Evolutionary conservation across 352 stramenopile species (phyloP).

Genomic region (Phytopythium chamaehyphon): DNA sequence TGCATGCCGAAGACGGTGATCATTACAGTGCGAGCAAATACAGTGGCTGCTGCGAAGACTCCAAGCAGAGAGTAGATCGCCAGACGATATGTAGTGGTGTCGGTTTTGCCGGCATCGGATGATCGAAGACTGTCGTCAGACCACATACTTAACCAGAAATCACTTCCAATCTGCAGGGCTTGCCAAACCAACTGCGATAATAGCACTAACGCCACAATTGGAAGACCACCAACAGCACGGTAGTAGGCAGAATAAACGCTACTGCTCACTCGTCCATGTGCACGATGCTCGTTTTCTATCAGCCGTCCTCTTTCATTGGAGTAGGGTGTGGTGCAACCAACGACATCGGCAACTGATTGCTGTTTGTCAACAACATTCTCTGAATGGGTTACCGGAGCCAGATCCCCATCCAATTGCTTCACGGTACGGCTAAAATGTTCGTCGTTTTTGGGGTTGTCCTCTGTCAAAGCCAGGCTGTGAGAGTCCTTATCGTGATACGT

Average conservation of each 20-base stretch:
- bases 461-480: neutral
- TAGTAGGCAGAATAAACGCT: slow-evolving; percentile 42
- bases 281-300: slow-evolving; percentile 25
- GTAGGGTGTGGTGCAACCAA: slow-evolving; percentile 1
- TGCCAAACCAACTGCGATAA: slow-evolving; percentile 72
- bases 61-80: slow-evolving; percentile 37
- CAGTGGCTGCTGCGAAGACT: slow-evolving; percentile 31
- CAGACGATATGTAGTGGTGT: slow-evolving; percentile 32
- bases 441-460: neutral
- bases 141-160: slow-evolving; percentile 89
- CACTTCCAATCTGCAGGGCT: slow-evolving; percentile 69
- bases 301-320: slow-evolving; percentile 19
- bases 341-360: slow-evolving; percentile 1
- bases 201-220: slow-evolving; percentile 27
- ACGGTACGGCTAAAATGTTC: slow-evolving; percentile 2
- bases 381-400: slow-evolving; percentile 10
- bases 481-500: slow-evolving; percentile 3
- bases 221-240: slow-evolving; percentile 32
- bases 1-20: slow-evolving; percentile 36
- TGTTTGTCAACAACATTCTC: slow-evolving; percentile 7
- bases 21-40: slow-evolving; percentile 39
- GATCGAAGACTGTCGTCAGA: slow-evolving; percentile 45
- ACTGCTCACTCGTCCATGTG: slow-evolving; percentile 20
- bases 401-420: slow-evolving; percentile 18
- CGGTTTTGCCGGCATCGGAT: slow-evolving; percentile 20